Evolutionary conservation across 2,329 filamentous ascomycete genomes (phyloP), one percentile per base, ranked within the genome.

Genomic region (Pseudonectria buxi): DNA sequence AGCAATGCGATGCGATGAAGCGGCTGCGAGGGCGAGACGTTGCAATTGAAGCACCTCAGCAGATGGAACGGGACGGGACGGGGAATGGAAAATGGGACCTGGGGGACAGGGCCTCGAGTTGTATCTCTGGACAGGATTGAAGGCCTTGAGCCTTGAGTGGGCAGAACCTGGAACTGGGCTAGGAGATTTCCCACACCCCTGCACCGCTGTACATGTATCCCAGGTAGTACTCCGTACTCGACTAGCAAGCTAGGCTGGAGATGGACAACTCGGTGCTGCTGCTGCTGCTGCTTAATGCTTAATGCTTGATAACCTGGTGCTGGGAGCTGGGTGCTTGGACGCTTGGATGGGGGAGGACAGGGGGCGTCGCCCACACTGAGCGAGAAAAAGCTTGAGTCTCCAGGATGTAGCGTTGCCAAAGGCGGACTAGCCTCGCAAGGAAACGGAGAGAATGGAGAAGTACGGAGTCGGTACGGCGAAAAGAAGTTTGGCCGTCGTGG

Each of bases 401-500:
- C 18, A 9, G 18, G 5, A 22, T 9, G 18, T 9, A 22, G 18
- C 18, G 18, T 33, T 43, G 36, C 40, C 42, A 40, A 41, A 38
- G 43, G 34, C 31, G 41, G 49, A 37, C 44, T 53, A 53, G 50
- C 45, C 36, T 40, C 30, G 32, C 39, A 36, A 41, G 37, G 41
- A 41, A 49, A 50, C 39, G 42, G 39, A 52, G 50, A 45, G 47
- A 53, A 52, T 53, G 50, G 40, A 49, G 47, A 40, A 30, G 18
- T 22, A 5, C n/a, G n/a, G n/a, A n/a, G 18, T 22, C 49, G 12
- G 5, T 42, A 47, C 51, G 42, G 45, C 50, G 38, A 43, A 45
- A 52, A 52, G 45, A 44, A 50, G 50, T 52, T 49, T 53, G 50
- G 50, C 39, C 48, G 40, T 48, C 50, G 46, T 47, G 43, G 40